phyloP scores from a whole-genome alignment of 805 yeast genomes.

The Wickerhamomyces xylosicus region DNA sequence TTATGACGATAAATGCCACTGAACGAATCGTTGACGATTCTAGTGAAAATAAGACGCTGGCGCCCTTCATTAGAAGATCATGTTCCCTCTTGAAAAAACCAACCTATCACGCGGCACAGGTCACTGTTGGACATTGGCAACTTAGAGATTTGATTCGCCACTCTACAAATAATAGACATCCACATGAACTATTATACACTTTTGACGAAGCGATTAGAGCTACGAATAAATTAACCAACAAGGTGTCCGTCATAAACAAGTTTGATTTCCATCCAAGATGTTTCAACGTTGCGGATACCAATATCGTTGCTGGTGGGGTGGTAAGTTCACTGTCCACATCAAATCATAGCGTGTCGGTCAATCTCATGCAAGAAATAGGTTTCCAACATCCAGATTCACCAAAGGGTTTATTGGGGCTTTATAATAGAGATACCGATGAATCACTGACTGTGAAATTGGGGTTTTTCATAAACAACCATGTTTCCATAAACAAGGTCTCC shows the following conservation, averaged over 20 bases:
- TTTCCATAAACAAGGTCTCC: conserved; percentile 37
- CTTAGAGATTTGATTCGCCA: conserved; percentile 51
- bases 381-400: conserved; percentile 7
- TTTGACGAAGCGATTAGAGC: conserved; percentile 40
- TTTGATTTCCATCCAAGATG: conserved; percentile 66
- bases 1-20: not conserved
- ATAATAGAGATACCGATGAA: conserved; percentile 37
- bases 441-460: conserved; percentile 54
- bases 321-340: conserved; percentile 20
- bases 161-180: conserved; percentile 6
- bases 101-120: not conserved
- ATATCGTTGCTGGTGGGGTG: conserved; percentile 43
- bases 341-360: not conserved
- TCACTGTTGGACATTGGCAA: conserved; percentile 54
- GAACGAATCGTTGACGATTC: not conserved
- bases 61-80: not conserved
- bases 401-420: conserved; percentile 53
- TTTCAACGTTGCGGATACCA: conserved; percentile 45
- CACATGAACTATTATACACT: conserved; percentile 47
- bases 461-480: conserved; percentile 76
- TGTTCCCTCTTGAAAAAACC: not conserved
- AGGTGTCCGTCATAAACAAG: conserved; percentile 27
- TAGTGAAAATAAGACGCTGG: not conserved
- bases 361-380: conserved; percentile 7
- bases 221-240: conserved; percentile 29